Evolutionary conservation across 306 rosid genomes (phyloP), one percentile per base, ranked within the genome.

Genomic region (Sophora flavescens): DNA sequence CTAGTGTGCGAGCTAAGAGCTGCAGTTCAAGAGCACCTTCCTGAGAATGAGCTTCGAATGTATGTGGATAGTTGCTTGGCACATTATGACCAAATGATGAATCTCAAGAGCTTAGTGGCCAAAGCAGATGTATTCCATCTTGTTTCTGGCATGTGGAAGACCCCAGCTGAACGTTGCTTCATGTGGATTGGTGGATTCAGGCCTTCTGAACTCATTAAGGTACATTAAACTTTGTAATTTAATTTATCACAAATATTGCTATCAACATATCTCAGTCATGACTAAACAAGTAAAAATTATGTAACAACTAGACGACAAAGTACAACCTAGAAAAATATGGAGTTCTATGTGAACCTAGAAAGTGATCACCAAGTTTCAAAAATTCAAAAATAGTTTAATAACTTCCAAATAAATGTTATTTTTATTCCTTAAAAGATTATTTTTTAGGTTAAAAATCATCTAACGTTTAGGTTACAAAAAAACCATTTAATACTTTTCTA

Each of bases 171-270:
- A 75, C 88, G 98, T 3, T 95, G 97, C 82, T 92, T 91, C 85
- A 83, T 95, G 92, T 95, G 99, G 99, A 92, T 95, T 33, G 99
- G 98, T 47, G 99, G 93, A 36, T 90, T 86, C 80, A 84, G 89
- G 70, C 97, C 99, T 7, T 95, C 99, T 33, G 96, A 92, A 58
- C 83, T 95, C 92, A 91, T 95, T 68, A 95, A 95, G 97, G 99
- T 95, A 77, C 47, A 0, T 26, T 67, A 64, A 0, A 42, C 28
- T 47, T n/a, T 39, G 44, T 39, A 54, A 15, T 56, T 7, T 12
- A 22, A 53, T 56, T 61, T 45, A 28, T 63, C 53, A 63, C 9
- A 53, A 41, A 12, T 63, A 12, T 45, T 45, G 50, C 30, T n/a
- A 14, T 68, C 54, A 2, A 12, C 22, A 54, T 12, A 75, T 69